Conservation (phyloP, 2,329 filamentous ascomycete species). For the Phyllosticta ampelicida region DNA sequence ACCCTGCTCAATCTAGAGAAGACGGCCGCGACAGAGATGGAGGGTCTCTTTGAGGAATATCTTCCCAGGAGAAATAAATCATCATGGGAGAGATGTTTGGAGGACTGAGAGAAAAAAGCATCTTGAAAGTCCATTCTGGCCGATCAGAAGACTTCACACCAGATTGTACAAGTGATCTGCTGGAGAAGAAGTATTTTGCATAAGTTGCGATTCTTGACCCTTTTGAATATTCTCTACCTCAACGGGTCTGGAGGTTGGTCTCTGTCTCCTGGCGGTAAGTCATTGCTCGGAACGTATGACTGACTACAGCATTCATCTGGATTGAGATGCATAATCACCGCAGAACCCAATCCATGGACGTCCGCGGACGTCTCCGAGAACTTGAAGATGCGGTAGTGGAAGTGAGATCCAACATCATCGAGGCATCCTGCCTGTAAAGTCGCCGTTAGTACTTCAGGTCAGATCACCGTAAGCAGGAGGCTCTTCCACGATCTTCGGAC, state of each 20-base stretch:
- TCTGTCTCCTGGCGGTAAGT: background rate
- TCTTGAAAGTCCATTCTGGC: background rate
- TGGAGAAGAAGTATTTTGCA: background rate
- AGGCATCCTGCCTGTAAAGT: background rate
- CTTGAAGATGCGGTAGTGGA: background rate
- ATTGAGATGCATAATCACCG: background rate
- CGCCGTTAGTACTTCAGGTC: background rate
- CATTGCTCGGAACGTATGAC: background rate
- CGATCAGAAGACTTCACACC: background rate
- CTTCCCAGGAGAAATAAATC: background rate
- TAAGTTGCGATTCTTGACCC: background rate
- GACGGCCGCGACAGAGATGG: background rate
- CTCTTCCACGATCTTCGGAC: background rate
- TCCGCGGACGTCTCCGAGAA: background rate
- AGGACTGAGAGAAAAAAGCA: background rate
- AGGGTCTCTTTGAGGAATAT: background rate
- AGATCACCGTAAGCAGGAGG: background rate
- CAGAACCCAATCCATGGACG: background rate
- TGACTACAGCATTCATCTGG: background rate
- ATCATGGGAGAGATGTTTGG: background rate
- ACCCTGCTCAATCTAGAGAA: background rate
- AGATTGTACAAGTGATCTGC: background rate
- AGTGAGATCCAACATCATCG: background rate
- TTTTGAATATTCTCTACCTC: background rate
- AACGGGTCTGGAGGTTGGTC: background rate